Percentiles rank a stretch among this genome's conserved stretches.
These are phyloP conservation scores for Nothopassalora personata DNA, from an alignment of 2,329 filamentous ascomycete species.

Conservation along the genomic window DNA sequence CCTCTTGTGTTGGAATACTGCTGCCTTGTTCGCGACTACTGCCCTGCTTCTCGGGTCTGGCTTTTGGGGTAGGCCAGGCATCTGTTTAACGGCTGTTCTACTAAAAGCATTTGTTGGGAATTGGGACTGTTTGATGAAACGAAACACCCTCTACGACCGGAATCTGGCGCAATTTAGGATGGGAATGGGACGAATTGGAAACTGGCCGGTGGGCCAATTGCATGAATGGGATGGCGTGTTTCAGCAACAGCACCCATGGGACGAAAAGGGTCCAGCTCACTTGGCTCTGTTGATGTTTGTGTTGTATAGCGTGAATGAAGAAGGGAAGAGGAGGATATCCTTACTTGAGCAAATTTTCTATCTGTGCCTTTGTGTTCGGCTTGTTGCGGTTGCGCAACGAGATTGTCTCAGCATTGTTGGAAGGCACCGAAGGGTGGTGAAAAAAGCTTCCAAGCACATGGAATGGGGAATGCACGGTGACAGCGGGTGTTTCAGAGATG, in stretches of 20 bases:
- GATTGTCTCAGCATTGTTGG: slow-evolving; percentile 4
- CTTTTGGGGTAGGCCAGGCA: slow-evolving; percentile 4
- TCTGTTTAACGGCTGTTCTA: slow-evolving; percentile 16
- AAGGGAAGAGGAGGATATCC: slow-evolving; percentile 11
- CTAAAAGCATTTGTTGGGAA: slow-evolving; percentile 22
- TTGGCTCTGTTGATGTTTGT: slow-evolving; percentile 14
- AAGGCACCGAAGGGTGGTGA: neutral
- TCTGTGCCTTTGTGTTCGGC: neutral
- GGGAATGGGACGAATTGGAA: neutral
- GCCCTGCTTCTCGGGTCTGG: slow-evolving; percentile 9
- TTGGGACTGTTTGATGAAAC: slow-evolving; percentile 13
- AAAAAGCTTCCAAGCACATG: neutral
- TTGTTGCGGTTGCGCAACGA: slow-evolving; percentile 5
- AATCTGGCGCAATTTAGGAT: neutral
- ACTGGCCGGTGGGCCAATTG: slow-evolving; percentile 19
- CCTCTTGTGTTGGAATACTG: slow-evolving; percentile 1
- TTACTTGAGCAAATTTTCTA: slow-evolving; percentile 2
- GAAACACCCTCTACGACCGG: slow-evolving; percentile 7
- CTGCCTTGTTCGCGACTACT: slow-evolving; percentile 1
- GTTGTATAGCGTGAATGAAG: neutral
- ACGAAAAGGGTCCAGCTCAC: slow-evolving; percentile 7
- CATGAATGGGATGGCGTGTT: slow-evolving; percentile 1
- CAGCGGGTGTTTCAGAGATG: slow-evolving; percentile 10
- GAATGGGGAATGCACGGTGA: neutral
- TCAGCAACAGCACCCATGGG: neutral